Base-by-base conservation (phyloP, 495 filamentous ascomycete genomes). In the Parathielavia hyrcaniae region DNA sequence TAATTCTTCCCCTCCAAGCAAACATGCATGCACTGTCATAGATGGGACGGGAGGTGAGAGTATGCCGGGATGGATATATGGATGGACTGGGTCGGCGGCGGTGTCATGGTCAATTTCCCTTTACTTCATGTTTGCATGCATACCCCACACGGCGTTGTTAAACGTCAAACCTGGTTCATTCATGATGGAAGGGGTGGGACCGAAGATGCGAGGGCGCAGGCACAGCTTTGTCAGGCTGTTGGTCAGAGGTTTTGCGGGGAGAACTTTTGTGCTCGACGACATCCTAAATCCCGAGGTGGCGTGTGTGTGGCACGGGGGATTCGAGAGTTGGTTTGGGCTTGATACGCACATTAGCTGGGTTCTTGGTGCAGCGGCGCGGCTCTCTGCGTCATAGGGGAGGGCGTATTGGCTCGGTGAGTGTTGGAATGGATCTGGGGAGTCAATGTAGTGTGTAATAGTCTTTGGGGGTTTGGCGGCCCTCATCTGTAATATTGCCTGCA, bases 241-340 rank as follows among this genome's bases (percentile, higher is more conserved):
- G 53, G 53, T 55, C 16, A 19, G 53, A 47, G 53, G 53, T 47
- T n/a, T 22, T 13, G 51, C 51, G 43, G 32, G 52, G 26, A 30
- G 26, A n/a, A n/a, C n/a, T 30, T 6, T 3, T 35, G 12, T 7
- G 1, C 17, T 40, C 6, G 19, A 13, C 19, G 16, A n/a, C 14
- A 4, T 34, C n/a, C n/a, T n/a, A n/a, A 4, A 9, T 54, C 5
- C 26, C 40, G 2, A 10, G 39, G 30, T 23, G 39, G 26, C 23
- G 51, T 8, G 51, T 8, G 51, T 30, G 26, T 12, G 39, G 51
- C 51, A 34, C 51, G 39, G 39, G n/a, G 50, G 0, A 2, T 36
- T 50, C 5, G 23, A 20, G 5, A n/a, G 45, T 22, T 48, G 45
- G 14, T 32, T 30, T 30, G 26, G 26, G 26, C 26, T 30, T 30